Base-by-base conservation (phyloP, 2,329 filamentous ascomycete genomes). In the Fusarium drepaniforme region DNA sequence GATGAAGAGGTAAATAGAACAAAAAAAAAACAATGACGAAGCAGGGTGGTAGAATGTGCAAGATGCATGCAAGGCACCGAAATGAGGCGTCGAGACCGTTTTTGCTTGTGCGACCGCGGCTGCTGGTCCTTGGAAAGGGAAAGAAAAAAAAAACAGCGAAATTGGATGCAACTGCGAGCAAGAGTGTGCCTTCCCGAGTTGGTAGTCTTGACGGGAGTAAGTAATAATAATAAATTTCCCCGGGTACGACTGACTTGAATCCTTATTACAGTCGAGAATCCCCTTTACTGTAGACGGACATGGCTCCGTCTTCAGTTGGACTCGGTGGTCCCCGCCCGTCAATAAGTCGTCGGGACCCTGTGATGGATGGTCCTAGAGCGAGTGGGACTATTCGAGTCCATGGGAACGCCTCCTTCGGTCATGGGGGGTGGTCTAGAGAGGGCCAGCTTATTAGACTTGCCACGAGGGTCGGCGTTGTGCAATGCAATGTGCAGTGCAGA, bases 271-370 rank as follows among this genome's bases (percentile, higher is more conserved):
- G 25, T 51, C 25, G 11, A 56, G 51, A 30, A 46, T 56, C 51
- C 37, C 57, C 46, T 44, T 40, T 33, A 66, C 68, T 66, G 35
- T 57, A 64, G 69, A 35, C 49, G 73, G 73, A 21, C 46, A 40
- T 63, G 66, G 44, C 73, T 75, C 73, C 73, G 73, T 67, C 66
- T 53, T 33, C 28, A 64, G 72, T 74, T 46, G 65, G 67, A 51
- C 61, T 25, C 62, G 23, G 53, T 68, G 23, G 53, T 68, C 62
- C 65, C 63, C 58, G 58, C 56, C 59, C 62, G 62, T 56, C 64
- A 51, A 42, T 37, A 61, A 62, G 61, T 56, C 25, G 46, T 70
- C 23, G 40, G 71, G 71, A 68, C 56, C 57, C 37, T 35, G 42
- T 37, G 72, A 73, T 62, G 66, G 35, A 37, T 37, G 33, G 67